Evolutionary conservation across 768 basidiomycete species (phyloP), one percentile per base, ranked within the genome.

Genomic region (Tricholoma matsutake): DNA sequence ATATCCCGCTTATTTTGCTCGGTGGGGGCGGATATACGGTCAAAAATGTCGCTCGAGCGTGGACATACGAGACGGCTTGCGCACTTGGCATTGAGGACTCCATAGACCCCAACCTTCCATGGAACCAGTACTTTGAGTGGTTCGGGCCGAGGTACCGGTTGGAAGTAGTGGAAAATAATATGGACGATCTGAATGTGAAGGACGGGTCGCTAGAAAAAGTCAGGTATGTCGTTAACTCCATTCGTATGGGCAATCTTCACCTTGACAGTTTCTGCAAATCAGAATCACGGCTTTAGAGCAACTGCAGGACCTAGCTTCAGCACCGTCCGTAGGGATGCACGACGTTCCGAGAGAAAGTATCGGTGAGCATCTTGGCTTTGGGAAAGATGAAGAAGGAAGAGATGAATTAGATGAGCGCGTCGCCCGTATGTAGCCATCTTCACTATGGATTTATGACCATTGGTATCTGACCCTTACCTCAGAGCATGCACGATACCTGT

Each of bases 21-120:
- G 96, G 96, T 29, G 96, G 96, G 2, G 96, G 96, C 14, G 96
- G 96, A 2, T 99, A 98, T 74, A 98, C 96, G 0, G 90, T 96
- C 45, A 94, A 96, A 73, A 99, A 99, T 69, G 95, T 98, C 18
- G 93, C 94, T 6, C 83, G 94, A 49, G 86, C 89, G 35, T 99
- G 96, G 96, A 88, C 95, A 31, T 96, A 92, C 77, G 96, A 99
- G 74, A 99, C 97, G 0, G 96, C 94, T 1, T 91, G 96, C 67
- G 92, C 94, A 20, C 83, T 95, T n/a, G 96, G 93, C 1, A 82
- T 91, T 49, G 89, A 95, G 69, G 78, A 91, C 43, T 82, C 83
- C 11, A 87, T 92, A 57, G 88, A 93, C 69, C 81, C 82, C 18
- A 89, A 91, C 65, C 74, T 94, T 60, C 92, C 91, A 1, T 94